Evolutionary conservation across 371 early-diverging fungal species (phyloP), one percentile per base, ranked within the genome.

Genomic region (Mucor velutinosus): DNA sequence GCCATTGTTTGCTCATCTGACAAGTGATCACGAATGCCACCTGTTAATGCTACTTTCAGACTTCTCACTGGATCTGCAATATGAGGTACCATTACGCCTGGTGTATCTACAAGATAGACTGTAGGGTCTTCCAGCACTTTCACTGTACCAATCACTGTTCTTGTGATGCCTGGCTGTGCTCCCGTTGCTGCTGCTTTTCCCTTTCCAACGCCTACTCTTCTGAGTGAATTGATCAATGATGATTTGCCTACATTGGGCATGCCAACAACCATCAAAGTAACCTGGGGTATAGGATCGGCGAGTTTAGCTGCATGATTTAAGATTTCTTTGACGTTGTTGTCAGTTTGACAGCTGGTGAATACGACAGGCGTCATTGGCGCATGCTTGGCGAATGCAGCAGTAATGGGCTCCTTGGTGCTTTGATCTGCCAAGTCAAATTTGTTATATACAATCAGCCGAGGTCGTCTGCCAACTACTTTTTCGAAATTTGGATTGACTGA

Each of bases 171-270:
- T 0, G 98, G 96, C 41, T 86, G 85, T 1, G 92, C 91, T 0
- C 96, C 97, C 5, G 95, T 96, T 4, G 82, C 84, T 3, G 94
- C 93, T 5, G 93, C 95, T 74, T 96, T 96, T 7, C 92, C 89
- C 51, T 86, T 86, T 17, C 84, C 84, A 12, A 90, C 78, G 11
- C 93, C 94, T 23, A 89, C 79, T 43, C 89, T 75, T 41, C 98
- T 76, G 62, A 98, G 73, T 0, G 94, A 84, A 69, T 98, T 98
- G 67, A 97, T 93, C 56, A 98, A 65, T 17, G 96, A 90, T 0
- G 95, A 95, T 72, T 98, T 98, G 15, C 98, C 98, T 27, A 97
- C 97, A 71, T 98, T 98, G 1, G 98, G 98, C 89, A 97, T 92
- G 5, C 98, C 98, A 0, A 97, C 94, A 2, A 97, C 88, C 86